Conservation (phyloP, 2,329 filamentous ascomycete species). For the Sordariomycetes sp. region DNA sequence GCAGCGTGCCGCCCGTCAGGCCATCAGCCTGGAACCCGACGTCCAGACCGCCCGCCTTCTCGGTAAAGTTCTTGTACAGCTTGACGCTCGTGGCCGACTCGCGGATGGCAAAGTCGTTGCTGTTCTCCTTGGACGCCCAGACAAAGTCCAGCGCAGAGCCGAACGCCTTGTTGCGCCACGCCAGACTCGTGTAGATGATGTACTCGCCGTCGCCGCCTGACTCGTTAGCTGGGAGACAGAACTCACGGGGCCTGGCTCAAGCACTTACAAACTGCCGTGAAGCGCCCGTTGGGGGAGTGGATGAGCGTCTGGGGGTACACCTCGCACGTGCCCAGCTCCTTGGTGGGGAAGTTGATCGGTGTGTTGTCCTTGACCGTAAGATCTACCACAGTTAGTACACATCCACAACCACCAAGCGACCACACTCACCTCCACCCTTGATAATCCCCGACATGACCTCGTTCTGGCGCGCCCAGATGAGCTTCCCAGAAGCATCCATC, state of each 20-base stretch:
- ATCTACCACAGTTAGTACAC: conserved; percentile 21
- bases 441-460: conserved; percentile 93
- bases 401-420: neutral
- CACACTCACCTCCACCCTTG: conserved; percentile 53
- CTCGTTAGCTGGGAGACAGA: too few relatives aligned
- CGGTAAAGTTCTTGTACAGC: conserved; percentile 95
- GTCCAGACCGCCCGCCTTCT: conserved; percentile 77
- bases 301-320: conserved; percentile 90
- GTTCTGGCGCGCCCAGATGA: conserved; percentile 91
- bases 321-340: conserved; percentile 92
- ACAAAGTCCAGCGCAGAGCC: conserved; percentile 91
- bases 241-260: neutral
- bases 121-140: conserved; percentile 94
- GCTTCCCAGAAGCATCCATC: conserved; percentile 91
- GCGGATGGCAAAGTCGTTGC: conserved; percentile 94
- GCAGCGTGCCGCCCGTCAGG: conserved; percentile 72
- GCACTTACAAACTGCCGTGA: conserved; percentile 44
- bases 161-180: conserved; percentile 95
- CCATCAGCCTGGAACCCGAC: conserved; percentile 93
- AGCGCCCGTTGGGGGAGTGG: conserved; percentile 91
- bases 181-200: conserved; percentile 94
- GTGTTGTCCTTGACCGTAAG: conserved; percentile 75
- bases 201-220: conserved; percentile 78
- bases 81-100: conserved; percentile 92
- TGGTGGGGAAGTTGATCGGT: conserved; percentile 74